Evolutionary conservation across 768 basidiomycete genomes (phyloP).

Genomic region (Trametes meyenii): DNA sequence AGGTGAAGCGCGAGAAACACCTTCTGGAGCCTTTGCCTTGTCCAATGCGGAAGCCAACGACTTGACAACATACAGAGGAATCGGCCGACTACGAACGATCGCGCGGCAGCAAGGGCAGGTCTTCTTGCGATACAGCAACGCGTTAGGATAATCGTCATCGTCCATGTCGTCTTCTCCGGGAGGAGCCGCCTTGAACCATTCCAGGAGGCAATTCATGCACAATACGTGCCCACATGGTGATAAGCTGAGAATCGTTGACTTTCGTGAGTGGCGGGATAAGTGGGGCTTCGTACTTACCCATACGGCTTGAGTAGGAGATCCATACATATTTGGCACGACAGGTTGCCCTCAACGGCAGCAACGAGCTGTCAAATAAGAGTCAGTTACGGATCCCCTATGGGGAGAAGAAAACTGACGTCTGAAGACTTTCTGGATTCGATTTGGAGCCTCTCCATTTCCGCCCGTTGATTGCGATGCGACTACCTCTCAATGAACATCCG

Average conservation of each 20-base stretch:
- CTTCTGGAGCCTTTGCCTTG: slow-evolving; percentile 42
- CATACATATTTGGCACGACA: slow-evolving; percentile 81
- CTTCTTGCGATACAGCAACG: slow-evolving; percentile 62
- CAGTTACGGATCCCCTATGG: background rate
- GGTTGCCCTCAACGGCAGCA: slow-evolving; percentile 54
- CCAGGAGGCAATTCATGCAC: slow-evolving; percentile 71
- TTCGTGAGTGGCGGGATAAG: background rate
- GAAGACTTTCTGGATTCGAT: slow-evolving; percentile 56
- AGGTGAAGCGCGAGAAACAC: slow-evolving; percentile 30
- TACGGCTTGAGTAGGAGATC: slow-evolving; percentile 67
- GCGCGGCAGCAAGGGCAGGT: slow-evolving; percentile 76
- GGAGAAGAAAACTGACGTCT: slow-evolving; percentile 44
- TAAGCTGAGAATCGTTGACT: slow-evolving; percentile 43
- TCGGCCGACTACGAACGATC: slow-evolving; percentile 56
- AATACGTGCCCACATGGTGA: slow-evolving; percentile 80
- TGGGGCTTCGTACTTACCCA: slow-evolving; percentile 49
- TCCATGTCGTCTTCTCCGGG: slow-evolving; percentile 47
- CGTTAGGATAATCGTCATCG: slow-evolving; percentile 43
- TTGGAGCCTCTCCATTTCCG: slow-evolving; percentile 59
- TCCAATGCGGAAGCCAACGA: slow-evolving; percentile 52
- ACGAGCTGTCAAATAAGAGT: slow-evolving; percentile 41
- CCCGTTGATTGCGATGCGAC: slow-evolving; percentile 30
- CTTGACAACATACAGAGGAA: slow-evolving; percentile 72
- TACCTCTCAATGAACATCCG: slow-evolving; percentile 6
- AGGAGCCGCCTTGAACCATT: slow-evolving; percentile 78